Percentiles rank a stretch among this genome's conserved stretches.
Conservation (phyloP, 2,329 filamentous ascomycete species). For the Rhynchosporium graminicola region DNA sequence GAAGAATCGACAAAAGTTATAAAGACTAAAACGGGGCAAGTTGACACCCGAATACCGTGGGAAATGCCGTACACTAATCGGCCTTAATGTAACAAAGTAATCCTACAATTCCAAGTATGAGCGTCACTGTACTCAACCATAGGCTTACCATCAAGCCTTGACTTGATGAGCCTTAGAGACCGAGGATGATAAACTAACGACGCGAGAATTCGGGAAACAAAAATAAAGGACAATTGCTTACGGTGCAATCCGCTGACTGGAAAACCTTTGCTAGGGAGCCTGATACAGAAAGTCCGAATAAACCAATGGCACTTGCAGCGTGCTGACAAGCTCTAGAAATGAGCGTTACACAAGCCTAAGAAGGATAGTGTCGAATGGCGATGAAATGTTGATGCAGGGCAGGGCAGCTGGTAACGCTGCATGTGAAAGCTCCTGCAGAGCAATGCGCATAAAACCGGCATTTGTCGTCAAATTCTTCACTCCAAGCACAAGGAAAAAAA, state of each 20-base stretch:
- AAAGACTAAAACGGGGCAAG: not conserved
- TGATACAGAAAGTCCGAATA: constrained; percentile 5
- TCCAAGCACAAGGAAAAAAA: not conserved
- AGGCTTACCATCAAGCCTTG: not conserved
- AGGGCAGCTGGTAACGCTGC: constrained; percentile 4
- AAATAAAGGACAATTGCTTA: not conserved
- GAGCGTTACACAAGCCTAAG: not conserved
- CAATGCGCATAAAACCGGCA: not conserved
- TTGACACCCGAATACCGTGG: not conserved
- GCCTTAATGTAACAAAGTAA: not conserved
- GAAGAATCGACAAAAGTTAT: not conserved
- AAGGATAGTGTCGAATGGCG: not conserved
- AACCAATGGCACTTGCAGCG: constrained; percentile 3
- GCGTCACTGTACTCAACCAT: constrained; percentile 2
- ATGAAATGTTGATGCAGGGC: not conserved
- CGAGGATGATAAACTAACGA: not conserved
- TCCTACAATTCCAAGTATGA: not conserved
- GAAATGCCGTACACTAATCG: constrained; percentile 8
- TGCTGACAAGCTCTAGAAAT: constrained; percentile 1
- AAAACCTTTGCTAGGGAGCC: not conserved
- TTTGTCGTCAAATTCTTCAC: not conserved
- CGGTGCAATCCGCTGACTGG: constrained; percentile 9
- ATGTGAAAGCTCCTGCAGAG: not conserved
- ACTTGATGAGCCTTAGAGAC: not conserved
- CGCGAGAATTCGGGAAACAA: not conserved